Conservation (phyloP, 164 flowering plant genomes). For the Stephania yunnanensis region DNA sequence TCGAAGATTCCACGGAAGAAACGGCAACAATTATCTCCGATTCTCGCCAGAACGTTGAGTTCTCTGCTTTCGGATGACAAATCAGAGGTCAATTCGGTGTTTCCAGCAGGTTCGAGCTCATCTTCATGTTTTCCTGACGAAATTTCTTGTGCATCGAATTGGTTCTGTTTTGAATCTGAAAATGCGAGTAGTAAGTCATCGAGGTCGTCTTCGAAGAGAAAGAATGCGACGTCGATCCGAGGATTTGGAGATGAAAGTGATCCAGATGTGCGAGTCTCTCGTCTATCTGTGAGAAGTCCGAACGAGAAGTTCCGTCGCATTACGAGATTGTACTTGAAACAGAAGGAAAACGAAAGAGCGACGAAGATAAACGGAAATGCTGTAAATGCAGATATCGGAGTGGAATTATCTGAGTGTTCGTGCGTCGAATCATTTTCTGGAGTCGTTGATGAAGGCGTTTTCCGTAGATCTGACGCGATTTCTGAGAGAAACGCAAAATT, state of each 20-base stretch:
- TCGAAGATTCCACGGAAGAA: constrained; percentile 50
- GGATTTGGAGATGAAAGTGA: constrained; percentile 6
- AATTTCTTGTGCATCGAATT: constrained; percentile 34
- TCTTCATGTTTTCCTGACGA: constrained; percentile 31
- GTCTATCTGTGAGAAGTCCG: constrained; percentile 1
- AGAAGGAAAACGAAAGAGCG: constrained; percentile 11
- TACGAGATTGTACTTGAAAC: constrained; percentile 29
- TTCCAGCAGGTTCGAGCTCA: constrained; percentile 26
- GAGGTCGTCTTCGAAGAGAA: constrained; percentile 18
- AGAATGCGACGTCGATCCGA: constrained; percentile 10
- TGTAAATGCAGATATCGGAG: constrained; percentile 5
- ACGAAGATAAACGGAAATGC: constrained; percentile 4
- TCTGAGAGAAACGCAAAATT: constrained; percentile 8
- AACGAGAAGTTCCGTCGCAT: constrained; percentile 23
- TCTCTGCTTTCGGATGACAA: constrained; percentile 2
- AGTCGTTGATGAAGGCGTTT: constrained; percentile 7
- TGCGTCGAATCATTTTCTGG: constrained; percentile 39
- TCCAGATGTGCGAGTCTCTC: constrained; percentile 5
- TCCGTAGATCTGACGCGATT: background rate
- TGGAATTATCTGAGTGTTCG: constrained; percentile 32
- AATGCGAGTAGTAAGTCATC: constrained; percentile 4
- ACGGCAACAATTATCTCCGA: constrained; percentile 38
- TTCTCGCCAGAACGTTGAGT: constrained; percentile 12
- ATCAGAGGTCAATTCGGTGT: constrained; percentile 6
- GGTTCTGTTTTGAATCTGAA: constrained; percentile 17